Evolutionary conservation across 306 rosid species (phyloP).

Genomic region (Abrus pulchellus): DNA sequence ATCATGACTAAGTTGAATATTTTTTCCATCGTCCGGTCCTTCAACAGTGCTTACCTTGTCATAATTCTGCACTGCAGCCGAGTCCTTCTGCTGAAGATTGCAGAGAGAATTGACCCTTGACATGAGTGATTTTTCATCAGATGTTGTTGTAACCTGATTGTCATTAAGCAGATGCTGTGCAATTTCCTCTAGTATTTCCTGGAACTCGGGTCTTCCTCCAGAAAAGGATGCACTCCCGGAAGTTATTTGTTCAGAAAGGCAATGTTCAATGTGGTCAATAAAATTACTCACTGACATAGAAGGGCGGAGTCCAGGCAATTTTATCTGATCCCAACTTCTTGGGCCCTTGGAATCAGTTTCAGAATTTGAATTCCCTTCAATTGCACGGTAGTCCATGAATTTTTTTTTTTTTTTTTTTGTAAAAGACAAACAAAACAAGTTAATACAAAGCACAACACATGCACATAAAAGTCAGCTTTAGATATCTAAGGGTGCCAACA

Average conservation of each 20-base stretch:
- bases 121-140: slow-evolving; percentile 90
- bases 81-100: slow-evolving; percentile 86
- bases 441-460: slow-evolving; percentile 18
- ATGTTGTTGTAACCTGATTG: slow-evolving; percentile 65
- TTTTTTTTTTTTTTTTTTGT: not conserved
- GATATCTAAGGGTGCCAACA: slow-evolving; percentile 1
- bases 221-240: slow-evolving; percentile 52
- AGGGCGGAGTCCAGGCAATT: slow-evolving; percentile 72
- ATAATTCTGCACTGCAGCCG: slow-evolving; percentile 54
- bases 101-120: slow-evolving; percentile 88
- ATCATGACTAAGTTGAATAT: slow-evolving; percentile 42
- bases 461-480: slow-evolving; percentile 10
- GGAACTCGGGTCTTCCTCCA: slow-evolving; percentile 57
- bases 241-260: slow-evolving; percentile 78
- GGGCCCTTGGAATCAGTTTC: slow-evolving; percentile 61
- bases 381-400: slow-evolving; percentile 63
- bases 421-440: slow-evolving; percentile 25
- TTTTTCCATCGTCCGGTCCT: slow-evolving; percentile 53
- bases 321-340: slow-evolving; percentile 70
- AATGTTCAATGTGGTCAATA: slow-evolving; percentile 73
- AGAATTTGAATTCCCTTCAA: slow-evolving; percentile 71
- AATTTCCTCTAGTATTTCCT: slow-evolving; percentile 75
- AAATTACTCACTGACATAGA: slow-evolving; percentile 86
- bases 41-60: slow-evolving; percentile 46
- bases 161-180: slow-evolving; percentile 78